Conservation (phyloP, 331 rosid species). For the Quercus phellos region DNA sequence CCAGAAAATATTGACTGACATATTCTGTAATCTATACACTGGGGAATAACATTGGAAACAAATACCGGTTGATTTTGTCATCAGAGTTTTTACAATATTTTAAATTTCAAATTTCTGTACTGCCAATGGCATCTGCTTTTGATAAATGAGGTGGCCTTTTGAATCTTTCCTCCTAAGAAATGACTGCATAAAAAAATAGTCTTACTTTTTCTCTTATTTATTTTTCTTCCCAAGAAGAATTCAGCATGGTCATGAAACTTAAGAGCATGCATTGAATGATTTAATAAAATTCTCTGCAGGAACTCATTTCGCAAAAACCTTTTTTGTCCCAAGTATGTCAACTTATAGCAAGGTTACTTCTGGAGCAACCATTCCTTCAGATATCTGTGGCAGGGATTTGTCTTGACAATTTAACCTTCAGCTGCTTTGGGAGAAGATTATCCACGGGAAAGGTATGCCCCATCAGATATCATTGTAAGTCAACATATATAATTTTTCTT, state of each 20-base stretch:
- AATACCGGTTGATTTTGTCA: background rate
- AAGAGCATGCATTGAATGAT: background rate
- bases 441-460: constrained; percentile 45
- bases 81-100: background rate
- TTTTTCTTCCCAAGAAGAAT: background rate
- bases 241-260: background rate
- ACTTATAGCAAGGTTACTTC: constrained; percentile 59
- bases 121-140: background rate
- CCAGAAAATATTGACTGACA: background rate
- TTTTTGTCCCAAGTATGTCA: constrained; percentile 71
- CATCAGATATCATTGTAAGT: background rate
- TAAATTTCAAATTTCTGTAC: too few species aligned
- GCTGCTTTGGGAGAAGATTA: constrained; percentile 63
- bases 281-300: constrained; percentile 30
- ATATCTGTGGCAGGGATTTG: constrained; percentile 38
- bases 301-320: constrained; percentile 53
- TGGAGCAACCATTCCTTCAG: constrained; percentile 36
- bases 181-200: background rate
- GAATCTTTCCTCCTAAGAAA: background rate
- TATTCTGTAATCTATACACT: background rate
- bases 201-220: background rate
- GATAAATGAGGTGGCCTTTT: background rate
- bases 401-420: constrained; percentile 63
- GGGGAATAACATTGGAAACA: background rate
- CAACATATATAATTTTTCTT: background rate